Evolutionary conservation across 2,329 filamentous ascomycete genomes (phyloP).

Genomic region (Hymenoscyphus fructigenus): DNA sequence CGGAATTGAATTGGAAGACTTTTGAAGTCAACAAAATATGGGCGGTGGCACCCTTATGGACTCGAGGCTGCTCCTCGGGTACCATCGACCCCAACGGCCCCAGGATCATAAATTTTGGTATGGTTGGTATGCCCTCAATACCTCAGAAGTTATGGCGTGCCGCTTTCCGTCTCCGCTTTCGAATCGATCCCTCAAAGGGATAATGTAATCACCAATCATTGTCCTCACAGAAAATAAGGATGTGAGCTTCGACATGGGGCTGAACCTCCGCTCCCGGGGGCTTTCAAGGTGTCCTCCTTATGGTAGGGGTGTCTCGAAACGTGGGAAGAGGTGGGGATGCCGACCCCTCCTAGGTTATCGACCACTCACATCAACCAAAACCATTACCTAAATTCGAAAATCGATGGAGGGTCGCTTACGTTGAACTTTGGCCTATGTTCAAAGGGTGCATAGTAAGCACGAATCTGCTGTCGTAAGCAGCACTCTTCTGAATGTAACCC

Average conservation of each 20-base stretch:
- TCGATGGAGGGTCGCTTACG: slow-evolving; percentile 6
- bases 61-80: slow-evolving; percentile 8
- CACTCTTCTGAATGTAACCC: not conserved
- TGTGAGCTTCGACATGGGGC: not conserved
- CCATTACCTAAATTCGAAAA: slow-evolving; percentile 8
- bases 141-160: slow-evolving; percentile 1
- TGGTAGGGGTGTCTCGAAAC: slow-evolving; percentile 7
- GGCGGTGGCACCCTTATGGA: slow-evolving; percentile 7
- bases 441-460: slow-evolving; percentile 9
- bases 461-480: slow-evolving; percentile 8
- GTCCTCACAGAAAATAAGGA: slow-evolving; percentile 4
- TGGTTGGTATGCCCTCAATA: not conserved
- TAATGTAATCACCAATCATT: slow-evolving; percentile 27
- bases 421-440: slow-evolving; percentile 1
- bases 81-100: slow-evolving; percentile 12
- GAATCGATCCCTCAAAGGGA: slow-evolving; percentile 18
- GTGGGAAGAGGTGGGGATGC: slow-evolving; percentile 12
- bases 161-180: slow-evolving; percentile 20
- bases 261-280: slow-evolving; percentile 1
- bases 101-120: not conserved
- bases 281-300: not conserved
- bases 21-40: slow-evolving; percentile 2
- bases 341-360: not conserved
- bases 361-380: not conserved
- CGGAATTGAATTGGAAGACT: not conserved